Evolutionary conservation across 2,329 filamentous ascomycete species (phyloP).

Genomic region (Colletotrichum tanaceti): DNA sequence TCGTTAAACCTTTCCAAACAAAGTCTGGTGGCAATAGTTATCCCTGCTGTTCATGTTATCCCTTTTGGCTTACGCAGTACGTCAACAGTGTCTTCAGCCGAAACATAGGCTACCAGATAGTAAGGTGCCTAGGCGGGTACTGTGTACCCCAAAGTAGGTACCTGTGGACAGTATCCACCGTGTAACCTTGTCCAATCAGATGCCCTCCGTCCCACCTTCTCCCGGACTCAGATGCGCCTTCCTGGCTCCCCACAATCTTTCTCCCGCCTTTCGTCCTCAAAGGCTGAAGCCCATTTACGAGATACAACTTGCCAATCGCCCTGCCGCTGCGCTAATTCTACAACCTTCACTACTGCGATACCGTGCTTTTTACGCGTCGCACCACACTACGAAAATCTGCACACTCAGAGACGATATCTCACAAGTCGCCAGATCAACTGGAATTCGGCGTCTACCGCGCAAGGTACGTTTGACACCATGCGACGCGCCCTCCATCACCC

Average conservation of each 20-base stretch:
- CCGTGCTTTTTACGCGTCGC: not conserved
- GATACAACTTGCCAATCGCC: not conserved
- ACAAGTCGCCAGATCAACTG: not conserved
- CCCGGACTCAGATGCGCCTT: slow-evolving; percentile 6
- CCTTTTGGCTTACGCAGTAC: too few relatives aligned
- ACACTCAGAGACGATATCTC: not conserved
- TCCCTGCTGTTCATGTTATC: too few relatives aligned
- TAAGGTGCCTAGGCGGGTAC: too few relatives aligned
- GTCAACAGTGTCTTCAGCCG: too few relatives aligned
- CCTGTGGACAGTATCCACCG: too few relatives aligned
- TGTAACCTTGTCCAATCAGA: slow-evolving; percentile 22
- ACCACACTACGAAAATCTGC: not conserved
- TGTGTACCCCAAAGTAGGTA: too few relatives aligned
- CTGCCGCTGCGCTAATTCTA: not conserved
- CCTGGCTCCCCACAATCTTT: slow-evolving; percentile 22
- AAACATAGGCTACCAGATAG: too few relatives aligned
- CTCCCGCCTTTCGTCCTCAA: slow-evolving; percentile 8
- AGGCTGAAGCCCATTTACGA: not conserved
- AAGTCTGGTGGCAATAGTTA: not conserved
- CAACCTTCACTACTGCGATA: not conserved
- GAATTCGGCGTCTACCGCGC: not conserved
- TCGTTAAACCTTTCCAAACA: not conserved
- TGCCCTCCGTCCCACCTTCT: slow-evolving; percentile 27
- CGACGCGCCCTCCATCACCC: not conserved
- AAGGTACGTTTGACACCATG: not conserved